Base-by-base conservation (phyloP, 371 early-diverging fungal species). In the Mortierella sp. region DNA sequence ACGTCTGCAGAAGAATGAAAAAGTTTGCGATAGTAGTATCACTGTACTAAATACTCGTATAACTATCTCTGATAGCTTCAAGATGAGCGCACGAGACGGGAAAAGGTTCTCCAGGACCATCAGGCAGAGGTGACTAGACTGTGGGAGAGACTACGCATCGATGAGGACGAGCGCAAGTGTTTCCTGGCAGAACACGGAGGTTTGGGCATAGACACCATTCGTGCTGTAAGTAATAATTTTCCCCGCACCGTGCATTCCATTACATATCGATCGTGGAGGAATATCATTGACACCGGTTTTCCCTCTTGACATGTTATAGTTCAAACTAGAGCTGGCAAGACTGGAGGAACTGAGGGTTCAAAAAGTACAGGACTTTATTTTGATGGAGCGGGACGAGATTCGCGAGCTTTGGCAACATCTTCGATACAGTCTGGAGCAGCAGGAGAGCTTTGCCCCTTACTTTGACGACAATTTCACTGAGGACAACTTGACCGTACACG, bases 61-160 rank as follows among this genome's bases (percentile, higher is more conserved):
- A 26, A 6, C 7, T 22, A 24, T 43, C 40, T 31, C 22, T 16
- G 19, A 68, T 63, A 82, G 82, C 68, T 83, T 13, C 79, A 76
- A 40, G 71, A 55, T 11, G 84, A 83, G 22, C 76, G 79, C 6
- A 63, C 64, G 8, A 74, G 73, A 50, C 79, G 84, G 53, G 76
- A 79, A 22, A 39, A 13, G 0, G 47, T 76, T 7, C 76, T 83
- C 63, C 75, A 76, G 45, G 84, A 79, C 2, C 76, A 76, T 19
- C 39, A 72, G 13, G 45, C 69, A 9, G 68, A 63, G 0, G 79
- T 83, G 40, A 70, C 67, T 2, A 63, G n/a, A 16, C 73, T 83
- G 61, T 83, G 84, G 84, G 79, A 79, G 19, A 75, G 73, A 63
- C 68, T 83, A 1, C 72, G 67, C 10, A 70, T 83, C 48, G 84